Evolutionary conservation across 2,329 filamentous ascomycete species (phyloP).

Genomic region (Salinomyces thailandicus): DNA sequence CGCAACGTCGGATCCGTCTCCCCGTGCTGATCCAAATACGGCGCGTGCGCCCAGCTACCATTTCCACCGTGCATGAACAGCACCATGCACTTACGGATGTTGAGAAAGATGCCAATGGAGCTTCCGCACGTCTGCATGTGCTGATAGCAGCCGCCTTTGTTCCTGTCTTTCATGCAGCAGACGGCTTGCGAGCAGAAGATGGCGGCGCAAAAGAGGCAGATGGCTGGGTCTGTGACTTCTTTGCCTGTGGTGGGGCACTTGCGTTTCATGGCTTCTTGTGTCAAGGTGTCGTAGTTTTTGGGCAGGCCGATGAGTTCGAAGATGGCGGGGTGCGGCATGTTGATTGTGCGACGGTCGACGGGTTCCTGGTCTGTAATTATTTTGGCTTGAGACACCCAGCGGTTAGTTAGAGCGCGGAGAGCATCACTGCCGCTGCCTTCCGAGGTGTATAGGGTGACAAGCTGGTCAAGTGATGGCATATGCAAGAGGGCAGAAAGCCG

Average conservation of each 20-base stretch:
- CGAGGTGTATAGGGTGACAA: conserved; percentile 51
- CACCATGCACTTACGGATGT: conserved; percentile 89
- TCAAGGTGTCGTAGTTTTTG: conserved; percentile 81
- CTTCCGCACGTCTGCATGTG: conserved; percentile 84
- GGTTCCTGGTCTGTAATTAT: conserved; percentile 16
- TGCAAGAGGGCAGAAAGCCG: conserved; percentile 67
- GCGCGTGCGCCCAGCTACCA: conserved; percentile 76
- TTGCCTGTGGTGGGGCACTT: conserved; percentile 84
- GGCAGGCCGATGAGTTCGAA: conserved; percentile 90
- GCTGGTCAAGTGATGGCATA: conserved; percentile 67
- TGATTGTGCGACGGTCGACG: conserved; percentile 31
- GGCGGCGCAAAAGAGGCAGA: conserved; percentile 93
- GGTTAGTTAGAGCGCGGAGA: conserved; percentile 44
- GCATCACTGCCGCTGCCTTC: conserved; percentile 29
- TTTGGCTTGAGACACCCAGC: conserved; percentile 61
- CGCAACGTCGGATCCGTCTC: conserved; percentile 84
- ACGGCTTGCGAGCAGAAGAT: conserved; percentile 91
- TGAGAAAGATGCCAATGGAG: conserved; percentile 88
- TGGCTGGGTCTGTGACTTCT: conserved; percentile 77
- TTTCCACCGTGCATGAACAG: conserved; percentile 71
- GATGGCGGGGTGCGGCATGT: conserved; percentile 72
- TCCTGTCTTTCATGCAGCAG: conserved; percentile 66
- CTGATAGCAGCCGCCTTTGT: conserved; percentile 71
- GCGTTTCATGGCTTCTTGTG: conserved; percentile 77
- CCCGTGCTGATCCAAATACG: conserved; percentile 91